These are phyloP conservation scores for Macrocybe gigantea DNA, from an alignment of 768 basidiomycete genomes.

Conservation along the genomic window DNA sequence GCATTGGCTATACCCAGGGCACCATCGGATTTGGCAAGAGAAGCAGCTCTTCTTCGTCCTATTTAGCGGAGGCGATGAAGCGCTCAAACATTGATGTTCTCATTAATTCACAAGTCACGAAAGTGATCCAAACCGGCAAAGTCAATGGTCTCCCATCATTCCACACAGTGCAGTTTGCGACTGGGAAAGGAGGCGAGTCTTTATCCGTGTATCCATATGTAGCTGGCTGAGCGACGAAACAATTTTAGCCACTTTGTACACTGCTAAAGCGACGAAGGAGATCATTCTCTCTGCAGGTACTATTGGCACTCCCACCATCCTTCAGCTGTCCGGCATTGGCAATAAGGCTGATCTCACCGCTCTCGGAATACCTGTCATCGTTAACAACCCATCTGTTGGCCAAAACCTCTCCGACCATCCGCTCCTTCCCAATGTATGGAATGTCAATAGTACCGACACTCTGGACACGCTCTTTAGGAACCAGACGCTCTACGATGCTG, in stretches of 20 bases:
- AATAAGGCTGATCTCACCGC: conserved; percentile 14
- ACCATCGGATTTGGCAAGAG: conserved; percentile 11
- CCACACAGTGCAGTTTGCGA: neutral
- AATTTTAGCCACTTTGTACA: neutral
- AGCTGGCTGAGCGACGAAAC: neutral
- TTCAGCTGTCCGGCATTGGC: conserved; percentile 29
- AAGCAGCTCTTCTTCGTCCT: conserved; percentile 16
- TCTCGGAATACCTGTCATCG: conserved; percentile 17
- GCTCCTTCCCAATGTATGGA: conserved; percentile 12
- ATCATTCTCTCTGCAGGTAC: conserved; percentile 32
- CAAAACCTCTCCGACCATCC: conserved; percentile 28
- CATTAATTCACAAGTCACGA: conserved; percentile 24
- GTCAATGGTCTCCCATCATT: neutral
- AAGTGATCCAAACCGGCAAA: conserved; percentile 15
- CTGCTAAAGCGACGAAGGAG: conserved; percentile 21
- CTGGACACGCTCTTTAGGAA: conserved; percentile 16
- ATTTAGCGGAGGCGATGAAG: conserved; percentile 4
- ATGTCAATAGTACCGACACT: conserved; percentile 19
- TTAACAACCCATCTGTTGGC: conserved; percentile 29
- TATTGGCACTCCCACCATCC: conserved; percentile 27
- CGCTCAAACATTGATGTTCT: neutral
- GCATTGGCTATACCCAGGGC: conserved; percentile 27
- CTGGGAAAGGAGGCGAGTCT: too few species aligned
- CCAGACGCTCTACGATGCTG: conserved; percentile 1
- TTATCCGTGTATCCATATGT: neutral